Evolutionary conservation across 2,329 filamentous ascomycete genomes (phyloP).

Genomic region (Stemphylium vesicarium): DNA sequence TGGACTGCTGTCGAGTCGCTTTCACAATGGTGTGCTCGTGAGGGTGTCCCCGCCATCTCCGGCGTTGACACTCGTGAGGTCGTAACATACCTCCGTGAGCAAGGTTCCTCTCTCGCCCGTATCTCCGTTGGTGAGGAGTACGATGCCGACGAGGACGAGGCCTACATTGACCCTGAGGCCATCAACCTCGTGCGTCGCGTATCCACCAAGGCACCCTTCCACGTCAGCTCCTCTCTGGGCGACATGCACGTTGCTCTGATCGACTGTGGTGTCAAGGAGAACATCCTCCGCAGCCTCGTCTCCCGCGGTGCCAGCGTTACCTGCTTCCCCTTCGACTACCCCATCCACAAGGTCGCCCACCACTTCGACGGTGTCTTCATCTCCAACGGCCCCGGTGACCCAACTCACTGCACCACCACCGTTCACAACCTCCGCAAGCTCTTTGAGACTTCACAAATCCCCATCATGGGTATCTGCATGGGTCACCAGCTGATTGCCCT

Average conservation of each 20-base stretch:
- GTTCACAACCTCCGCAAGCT: slow-evolving; percentile 90
- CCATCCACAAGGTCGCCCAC: slow-evolving; percentile 96
- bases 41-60: slow-evolving; percentile 94
- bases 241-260: slow-evolving; percentile 91
- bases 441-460: slow-evolving; percentile 88
- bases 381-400: slow-evolving; percentile 97
- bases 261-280: slow-evolving; percentile 99
- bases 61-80: slow-evolving; percentile 97
- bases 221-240: slow-evolving; percentile 83
- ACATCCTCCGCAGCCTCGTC: slow-evolving; percentile 94
- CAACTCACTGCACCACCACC: slow-evolving; percentile 93
- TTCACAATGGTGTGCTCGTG: slow-evolving; percentile 91
- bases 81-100: slow-evolving; percentile 93
- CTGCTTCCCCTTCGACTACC: slow-evolving; percentile 95
- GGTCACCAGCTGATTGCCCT: slow-evolving; percentile 95
- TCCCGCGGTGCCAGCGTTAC: slow-evolving; percentile 90
- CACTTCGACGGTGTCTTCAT: slow-evolving; percentile 99
- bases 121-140: slow-evolving; percentile 98
- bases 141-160: slow-evolving; percentile 96
- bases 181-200: slow-evolving; percentile 97
- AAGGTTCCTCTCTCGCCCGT: slow-evolving; percentile 92
- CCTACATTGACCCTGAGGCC: slow-evolving; percentile 91
- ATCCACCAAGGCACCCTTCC: slow-evolving; percentile 97
- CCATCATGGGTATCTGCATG: slow-evolving; percentile 97
- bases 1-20: slow-evolving; percentile 98